Base-by-base conservation (phyloP, 129 eudicot genomes). In the Pulicaria dysenterica region DNA sequence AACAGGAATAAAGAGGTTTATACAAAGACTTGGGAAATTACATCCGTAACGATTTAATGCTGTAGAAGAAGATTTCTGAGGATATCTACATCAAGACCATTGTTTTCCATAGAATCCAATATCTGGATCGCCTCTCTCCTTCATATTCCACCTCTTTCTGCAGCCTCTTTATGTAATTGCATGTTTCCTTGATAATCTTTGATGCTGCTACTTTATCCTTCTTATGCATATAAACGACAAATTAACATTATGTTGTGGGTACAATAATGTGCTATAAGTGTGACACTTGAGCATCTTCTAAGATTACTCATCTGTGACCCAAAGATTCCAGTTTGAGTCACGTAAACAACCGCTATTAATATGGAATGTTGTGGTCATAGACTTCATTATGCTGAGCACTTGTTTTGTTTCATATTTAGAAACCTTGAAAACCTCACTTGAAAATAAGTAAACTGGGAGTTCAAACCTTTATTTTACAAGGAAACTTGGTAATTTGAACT, bases 91-190 rank as follows among this genome's bases (percentile, higher is more conserved):
- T 83, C 86, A 65, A 78, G 60, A 59, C 63, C 46, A 62, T 57
- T 54, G 77, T 58, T 78, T 19, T 78, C 82, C 67, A 77, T 70
- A 40, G 84, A 71, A 43, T 64, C 70, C 70, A 82, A 56, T 48
- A 83, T 73, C 55, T 81, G 63, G 91, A 69, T 31, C 83, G 76
- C 58, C 78, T 75, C 38, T 56, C 83, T 54, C 80, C 76, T 14
- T 74, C 54, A 66, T 55, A 77, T 31, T 81, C 81, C 76, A 70
- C 88, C 73, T 88, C 85, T 24, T 68, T 73, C 16, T 85, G 84
- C 81, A 88, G 79, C 54, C 64, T 85, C 75, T 76, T 85, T 73
- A 88, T 88, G 80, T 85, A 83, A 19, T 72, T 75, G 77, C 95
- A 85, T 50, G 86, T 78, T 74, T 81, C 84, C 48, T 69, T 64